phyloP scores from a whole-genome alignment of 2,329 filamentous ascomycete species.

The Talaromyces marneffei region DNA sequence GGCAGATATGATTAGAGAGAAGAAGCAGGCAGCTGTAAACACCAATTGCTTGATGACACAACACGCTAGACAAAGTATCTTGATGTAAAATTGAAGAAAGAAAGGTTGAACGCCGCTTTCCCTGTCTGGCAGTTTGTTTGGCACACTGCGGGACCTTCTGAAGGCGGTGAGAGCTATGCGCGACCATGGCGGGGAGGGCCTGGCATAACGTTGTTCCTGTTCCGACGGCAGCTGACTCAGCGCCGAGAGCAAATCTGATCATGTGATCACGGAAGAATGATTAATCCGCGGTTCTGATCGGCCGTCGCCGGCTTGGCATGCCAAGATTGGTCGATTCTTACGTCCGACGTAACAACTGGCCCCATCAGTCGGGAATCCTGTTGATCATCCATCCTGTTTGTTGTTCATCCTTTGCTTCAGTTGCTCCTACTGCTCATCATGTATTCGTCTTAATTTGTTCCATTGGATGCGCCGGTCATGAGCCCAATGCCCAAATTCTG shows the following conservation, averaged over 20 bases:
- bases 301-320: neutral
- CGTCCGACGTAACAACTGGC: neutral
- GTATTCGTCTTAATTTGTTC: neutral
- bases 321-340: neutral
- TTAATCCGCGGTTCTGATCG: neutral
- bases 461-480: neutral
- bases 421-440: neutral
- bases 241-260: neutral
- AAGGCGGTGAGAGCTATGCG: constrained; percentile 20
- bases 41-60: neutral
- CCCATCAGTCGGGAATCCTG: neutral
- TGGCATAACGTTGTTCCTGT: constrained; percentile 25
- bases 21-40: neutral
- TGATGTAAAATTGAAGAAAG: neutral
- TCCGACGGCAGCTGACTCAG: constrained; percentile 9
- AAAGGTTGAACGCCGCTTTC: constrained; percentile 22
- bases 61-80: neutral
- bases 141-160: constrained; percentile 21
- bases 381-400: neutral
- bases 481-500: constrained; percentile 1
- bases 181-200: constrained; percentile 15
- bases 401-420: neutral
- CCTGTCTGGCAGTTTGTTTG: constrained; percentile 31
- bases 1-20: neutral
- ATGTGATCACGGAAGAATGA: neutral